Percentiles rank a stretch among this genome's conserved stretches.
Conservation (phyloP, 2,329 filamentous ascomycete species). For the Rhytidhysteron rufulum region DNA sequence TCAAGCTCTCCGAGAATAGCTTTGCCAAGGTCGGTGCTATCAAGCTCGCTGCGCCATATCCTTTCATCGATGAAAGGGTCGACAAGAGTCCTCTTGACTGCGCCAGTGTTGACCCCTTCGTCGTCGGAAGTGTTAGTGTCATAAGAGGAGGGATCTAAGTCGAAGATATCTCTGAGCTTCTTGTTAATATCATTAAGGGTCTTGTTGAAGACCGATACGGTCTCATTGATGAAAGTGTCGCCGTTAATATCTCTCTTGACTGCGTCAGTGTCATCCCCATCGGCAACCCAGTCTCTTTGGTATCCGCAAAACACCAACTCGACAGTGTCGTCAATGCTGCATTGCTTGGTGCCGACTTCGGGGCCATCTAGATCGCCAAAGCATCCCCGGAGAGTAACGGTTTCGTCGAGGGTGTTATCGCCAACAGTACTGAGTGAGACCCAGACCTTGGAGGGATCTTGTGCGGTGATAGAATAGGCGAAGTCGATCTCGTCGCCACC, state of each 20-base stretch:
- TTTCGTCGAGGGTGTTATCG: conserved; percentile 31
- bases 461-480: conserved; percentile 29
- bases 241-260: too few relatives aligned
- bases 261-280: too few relatives aligned
- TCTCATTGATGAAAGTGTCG: too few relatives aligned
- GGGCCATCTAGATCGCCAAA: conserved; percentile 7
- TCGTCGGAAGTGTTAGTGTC: background rate
- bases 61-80: too few relatives aligned
- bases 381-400: conserved; percentile 18
- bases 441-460: conserved; percentile 32
- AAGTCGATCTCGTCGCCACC: conserved; percentile 1
- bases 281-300: background rate
- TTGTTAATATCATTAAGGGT: background rate
- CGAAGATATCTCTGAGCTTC: background rate
- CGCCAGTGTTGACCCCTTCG: too few relatives aligned
- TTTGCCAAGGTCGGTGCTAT: too few relatives aligned
- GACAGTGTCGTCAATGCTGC: conserved; percentile 17
- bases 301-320: conserved; percentile 22
- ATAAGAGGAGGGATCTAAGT: background rate
- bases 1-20: too few relatives aligned
- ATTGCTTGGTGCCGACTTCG: conserved; percentile 12
- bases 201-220: too few relatives aligned
- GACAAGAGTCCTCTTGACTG: too few relatives aligned
- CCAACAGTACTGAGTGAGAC: conserved; percentile 40
- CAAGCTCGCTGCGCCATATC: too few relatives aligned